Evolutionary conservation across 306 rosid species (phyloP).

Genomic region (Begonia loranthoides): DNA sequence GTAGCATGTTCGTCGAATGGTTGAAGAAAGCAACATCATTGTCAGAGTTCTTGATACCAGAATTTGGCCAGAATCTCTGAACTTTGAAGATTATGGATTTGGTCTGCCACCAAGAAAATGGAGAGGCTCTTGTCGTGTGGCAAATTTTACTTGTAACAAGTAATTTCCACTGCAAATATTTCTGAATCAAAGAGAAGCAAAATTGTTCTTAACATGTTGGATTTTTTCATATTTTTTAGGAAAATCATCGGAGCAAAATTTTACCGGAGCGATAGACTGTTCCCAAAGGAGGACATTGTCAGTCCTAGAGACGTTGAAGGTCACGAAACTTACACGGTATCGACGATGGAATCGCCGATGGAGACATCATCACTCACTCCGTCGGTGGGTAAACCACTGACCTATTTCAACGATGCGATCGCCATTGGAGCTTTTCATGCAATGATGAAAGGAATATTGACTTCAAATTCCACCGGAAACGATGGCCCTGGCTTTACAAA

Average conservation of each 20-base stretch:
- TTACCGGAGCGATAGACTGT: background rate
- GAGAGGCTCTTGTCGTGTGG: slow-evolving; percentile 12
- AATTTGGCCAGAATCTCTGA: slow-evolving; percentile 16
- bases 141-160: slow-evolving; percentile 24
- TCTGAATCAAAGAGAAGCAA: no score
- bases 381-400: rapidly evolving
- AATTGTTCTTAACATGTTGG: no score
- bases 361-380: slow-evolving; percentile 17
- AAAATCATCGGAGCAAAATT: slow-evolving; percentile 9
- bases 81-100: slow-evolving; percentile 13
- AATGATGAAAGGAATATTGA: slow-evolving; percentile 14
- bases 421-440: slow-evolving; percentile 28
- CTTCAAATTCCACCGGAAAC: slow-evolving; percentile 17
- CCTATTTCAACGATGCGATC: background rate
- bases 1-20: background rate
- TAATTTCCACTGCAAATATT: background rate
- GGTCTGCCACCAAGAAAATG: slow-evolving; percentile 16
- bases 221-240: background rate
- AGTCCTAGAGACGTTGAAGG: slow-evolving; percentile 4
- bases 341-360: slow-evolving; percentile 16
- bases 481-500: slow-evolving; percentile 4
- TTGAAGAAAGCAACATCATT: slow-evolving; percentile 9
- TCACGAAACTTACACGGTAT: slow-evolving; percentile 15
- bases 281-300: background rate
- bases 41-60: slow-evolving; percentile 14